These are phyloP conservation scores for Crataegus laevigata DNA, from an alignment of 306 rosid species.

Conservation along the genomic window DNA sequence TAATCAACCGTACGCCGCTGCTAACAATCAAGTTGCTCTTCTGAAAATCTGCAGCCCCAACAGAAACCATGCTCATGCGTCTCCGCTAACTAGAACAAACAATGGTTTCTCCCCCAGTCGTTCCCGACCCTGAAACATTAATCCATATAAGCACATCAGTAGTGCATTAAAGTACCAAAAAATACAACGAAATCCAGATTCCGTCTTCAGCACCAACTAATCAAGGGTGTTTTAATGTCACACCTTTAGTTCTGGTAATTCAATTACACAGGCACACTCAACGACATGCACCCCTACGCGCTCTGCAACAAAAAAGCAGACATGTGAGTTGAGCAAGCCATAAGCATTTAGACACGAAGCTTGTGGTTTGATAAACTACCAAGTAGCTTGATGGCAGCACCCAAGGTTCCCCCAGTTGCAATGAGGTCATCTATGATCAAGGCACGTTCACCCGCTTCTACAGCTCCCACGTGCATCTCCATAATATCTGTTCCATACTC, in stretches of 20 bases:
- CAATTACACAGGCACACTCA: slow-evolving; percentile 94
- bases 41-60: slow-evolving; percentile 19
- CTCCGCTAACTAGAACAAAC: slow-evolving; percentile 60
- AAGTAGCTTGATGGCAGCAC: slow-evolving; percentile 85
- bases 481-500: slow-evolving; percentile 94
- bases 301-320: slow-evolving; percentile 40
- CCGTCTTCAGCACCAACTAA: neutral
- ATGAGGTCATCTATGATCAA: slow-evolving; percentile 89
- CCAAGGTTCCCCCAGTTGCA: slow-evolving; percentile 94
- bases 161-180: neutral
- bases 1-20: slow-evolving; percentile 18
- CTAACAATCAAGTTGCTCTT: slow-evolving; percentile 7
- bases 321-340: neutral
- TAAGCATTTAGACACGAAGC: neutral
- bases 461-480: slow-evolving; percentile 99
- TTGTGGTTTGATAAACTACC: slow-evolving; percentile 34
- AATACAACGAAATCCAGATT: neutral
- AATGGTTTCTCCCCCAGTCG: slow-evolving; percentile 58
- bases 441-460: slow-evolving; percentile 83
- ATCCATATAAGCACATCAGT: slow-evolving; percentile 10
- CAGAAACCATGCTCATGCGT: slow-evolving; percentile 34
- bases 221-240: neutral
- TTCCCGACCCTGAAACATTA: slow-evolving; percentile 79
- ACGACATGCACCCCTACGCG: slow-evolving; percentile 76
- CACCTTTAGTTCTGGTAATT: slow-evolving; percentile 84